phyloP scores from a whole-genome alignment of 768 basidiomycete genomes.

The Tylopilus rubrobrunneus region DNA sequence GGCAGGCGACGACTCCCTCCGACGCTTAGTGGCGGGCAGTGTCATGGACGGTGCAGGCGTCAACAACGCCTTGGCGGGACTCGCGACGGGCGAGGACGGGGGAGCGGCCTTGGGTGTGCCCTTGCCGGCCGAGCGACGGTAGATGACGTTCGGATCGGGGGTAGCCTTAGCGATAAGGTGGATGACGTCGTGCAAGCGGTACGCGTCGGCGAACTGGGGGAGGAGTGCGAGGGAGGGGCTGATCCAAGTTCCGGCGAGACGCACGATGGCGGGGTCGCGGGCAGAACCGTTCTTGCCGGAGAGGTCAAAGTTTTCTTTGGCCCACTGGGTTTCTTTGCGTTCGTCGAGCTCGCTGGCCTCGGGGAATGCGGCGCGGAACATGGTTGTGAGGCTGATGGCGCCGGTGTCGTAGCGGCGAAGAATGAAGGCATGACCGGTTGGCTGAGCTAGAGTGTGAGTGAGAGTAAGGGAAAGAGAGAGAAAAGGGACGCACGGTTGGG shows the following conservation, averaged over 20 bases:
- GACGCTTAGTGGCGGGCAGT: conserved; percentile 55
- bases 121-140: conserved; percentile 61
- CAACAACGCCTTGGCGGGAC: conserved; percentile 22
- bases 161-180: conserved; percentile 61
- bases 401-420: conserved; percentile 91
- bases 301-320: conserved; percentile 74
- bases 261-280: conserved; percentile 54
- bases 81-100: conserved; percentile 26
- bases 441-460: conserved; percentile 38
- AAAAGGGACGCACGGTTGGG: conserved; percentile 62
- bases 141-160: conserved; percentile 75
- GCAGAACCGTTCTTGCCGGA: conserved; percentile 72
- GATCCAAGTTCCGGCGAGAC: conserved; percentile 91
- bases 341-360: conserved; percentile 73
- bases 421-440: conserved; percentile 85
- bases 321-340: conserved; percentile 77
- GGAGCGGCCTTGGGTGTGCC: conserved; percentile 27
- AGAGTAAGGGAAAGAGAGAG: conserved; percentile 2
- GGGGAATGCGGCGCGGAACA: conserved; percentile 95
- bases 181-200: conserved; percentile 60
- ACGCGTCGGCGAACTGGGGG: conserved; percentile 55
- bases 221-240: conserved; percentile 58
- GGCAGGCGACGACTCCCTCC: conserved; percentile 51
- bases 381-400: conserved; percentile 88
- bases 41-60: conserved; percentile 36